Conservation (phyloP, 176 grass and related monocot genomes). For the Eleusine indica region DNA sequence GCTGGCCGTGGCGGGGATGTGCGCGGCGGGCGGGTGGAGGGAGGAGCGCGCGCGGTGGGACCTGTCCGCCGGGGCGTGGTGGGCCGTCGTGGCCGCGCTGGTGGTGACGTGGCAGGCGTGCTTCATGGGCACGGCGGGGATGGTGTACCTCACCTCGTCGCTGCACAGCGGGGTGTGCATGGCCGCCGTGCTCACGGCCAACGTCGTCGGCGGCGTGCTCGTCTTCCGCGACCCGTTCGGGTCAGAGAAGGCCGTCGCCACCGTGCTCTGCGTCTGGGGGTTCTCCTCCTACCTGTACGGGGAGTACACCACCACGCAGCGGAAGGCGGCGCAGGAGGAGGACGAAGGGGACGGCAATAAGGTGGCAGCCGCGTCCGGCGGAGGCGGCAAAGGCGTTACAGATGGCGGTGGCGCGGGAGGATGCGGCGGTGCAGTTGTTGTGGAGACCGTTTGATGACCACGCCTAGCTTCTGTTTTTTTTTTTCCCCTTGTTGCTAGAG, state of each 20-base stretch:
- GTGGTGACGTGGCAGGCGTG: conserved; percentile 85
- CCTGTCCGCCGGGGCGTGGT: conserved; percentile 57
- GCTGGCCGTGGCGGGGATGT: conserved; percentile 63
- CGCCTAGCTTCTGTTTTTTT: too few species aligned
- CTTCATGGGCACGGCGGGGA: conserved; percentile 90
- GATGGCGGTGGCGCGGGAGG: conserved; percentile 12
- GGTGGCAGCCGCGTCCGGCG: conserved; percentile 41
- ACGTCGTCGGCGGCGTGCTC: conserved; percentile 82
- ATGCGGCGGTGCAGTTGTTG: not conserved
- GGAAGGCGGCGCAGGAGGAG: conserved; percentile 12
- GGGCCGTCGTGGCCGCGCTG: conserved; percentile 55
- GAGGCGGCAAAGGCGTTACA: conserved; percentile 36
- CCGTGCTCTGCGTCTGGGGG: conserved; percentile 82
- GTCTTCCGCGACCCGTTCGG: conserved; percentile 71
- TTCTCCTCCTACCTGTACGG: conserved; percentile 90
- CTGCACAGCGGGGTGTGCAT: conserved; percentile 96
- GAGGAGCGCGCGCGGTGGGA: conserved; percentile 61
- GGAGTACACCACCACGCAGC: conserved; percentile 59
- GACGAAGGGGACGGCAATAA: conserved; percentile 41
- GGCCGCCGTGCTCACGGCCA: conserved; percentile 76
- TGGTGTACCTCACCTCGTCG: conserved; percentile 89
- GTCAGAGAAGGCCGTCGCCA: conserved; percentile 70
- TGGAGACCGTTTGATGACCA: conserved; percentile 42
- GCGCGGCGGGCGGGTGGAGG: conserved; percentile 36
- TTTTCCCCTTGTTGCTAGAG: not conserved